Percentiles rank a stretch among this genome's conserved stretches.
Evolutionary conservation across 2,329 filamentous ascomycete species (phyloP).

Genomic region (Periconia sp.): DNA sequence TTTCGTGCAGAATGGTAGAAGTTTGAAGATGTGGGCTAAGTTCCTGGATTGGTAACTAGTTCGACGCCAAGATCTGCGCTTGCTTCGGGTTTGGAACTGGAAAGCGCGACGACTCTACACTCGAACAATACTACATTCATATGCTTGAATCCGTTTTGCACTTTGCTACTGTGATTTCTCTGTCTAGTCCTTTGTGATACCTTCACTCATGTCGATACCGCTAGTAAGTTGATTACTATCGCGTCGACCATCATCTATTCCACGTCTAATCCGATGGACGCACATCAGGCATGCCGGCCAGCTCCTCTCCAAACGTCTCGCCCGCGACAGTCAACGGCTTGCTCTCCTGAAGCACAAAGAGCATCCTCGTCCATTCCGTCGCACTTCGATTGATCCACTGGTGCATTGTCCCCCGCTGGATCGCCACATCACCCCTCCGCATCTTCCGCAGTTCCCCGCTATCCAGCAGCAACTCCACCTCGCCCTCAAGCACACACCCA

Average conservation of each 20-base stretch:
- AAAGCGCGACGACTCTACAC: no score
- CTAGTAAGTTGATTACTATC: no score
- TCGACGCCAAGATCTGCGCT: not conserved
- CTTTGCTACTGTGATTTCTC: no score
- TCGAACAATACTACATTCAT: no score
- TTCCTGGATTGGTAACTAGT: not conserved
- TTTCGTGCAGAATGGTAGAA: constrained; percentile 1
- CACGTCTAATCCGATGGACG: constrained; percentile 32
- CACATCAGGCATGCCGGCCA: constrained; percentile 40
- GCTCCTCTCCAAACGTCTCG: constrained; percentile 33
- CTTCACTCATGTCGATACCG: no score
- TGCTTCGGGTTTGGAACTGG: no score
- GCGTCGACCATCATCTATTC: no score
- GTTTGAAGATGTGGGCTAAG: constrained; percentile 11
- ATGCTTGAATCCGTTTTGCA: no score
- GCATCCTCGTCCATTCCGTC: constrained; percentile 39
- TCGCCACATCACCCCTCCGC: constrained; percentile 41
- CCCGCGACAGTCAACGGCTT: constrained; percentile 38
- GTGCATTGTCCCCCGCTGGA: constrained; percentile 46
- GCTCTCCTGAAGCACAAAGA: constrained; percentile 41
- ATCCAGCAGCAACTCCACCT: constrained; percentile 42
- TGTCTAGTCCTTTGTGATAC: no score
- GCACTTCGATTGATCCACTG: constrained; percentile 41
- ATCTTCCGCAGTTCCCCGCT: constrained; percentile 40
- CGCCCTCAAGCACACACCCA: constrained; percentile 43